Evolutionary conservation across 1,284 basidiomycete species (phyloP).

Genomic region (Trichosporon faecale): DNA sequence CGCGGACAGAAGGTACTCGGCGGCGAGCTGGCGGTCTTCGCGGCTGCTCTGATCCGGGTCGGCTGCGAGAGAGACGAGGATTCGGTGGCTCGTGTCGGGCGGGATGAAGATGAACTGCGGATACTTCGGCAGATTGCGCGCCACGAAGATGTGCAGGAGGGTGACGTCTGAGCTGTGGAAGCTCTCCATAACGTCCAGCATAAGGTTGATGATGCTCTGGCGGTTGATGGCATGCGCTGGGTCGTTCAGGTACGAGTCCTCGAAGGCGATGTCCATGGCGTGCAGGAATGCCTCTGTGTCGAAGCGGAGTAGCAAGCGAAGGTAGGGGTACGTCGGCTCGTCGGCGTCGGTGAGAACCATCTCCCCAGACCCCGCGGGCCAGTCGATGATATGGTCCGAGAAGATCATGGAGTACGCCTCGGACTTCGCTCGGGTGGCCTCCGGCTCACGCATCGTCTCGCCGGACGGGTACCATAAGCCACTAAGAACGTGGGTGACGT

Average conservation of each 20-base stretch:
- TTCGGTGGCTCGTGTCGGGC: constrained; percentile 65
- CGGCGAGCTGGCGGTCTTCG: constrained; percentile 91
- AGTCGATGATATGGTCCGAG: constrained; percentile 71
- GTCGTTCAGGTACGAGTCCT: constrained; percentile 86
- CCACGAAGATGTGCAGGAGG: constrained; percentile 91
- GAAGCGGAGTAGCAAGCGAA: constrained; percentile 76
- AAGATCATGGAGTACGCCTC: constrained; percentile 79
- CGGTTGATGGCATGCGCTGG: constrained; percentile 62
- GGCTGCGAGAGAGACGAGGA: constrained; percentile 72
- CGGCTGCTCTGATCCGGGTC: constrained; percentile 71
- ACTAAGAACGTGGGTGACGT: constrained; percentile 79
- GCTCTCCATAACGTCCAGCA: constrained; percentile 67
- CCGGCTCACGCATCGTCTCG: constrained; percentile 63
- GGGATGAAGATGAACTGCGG: constrained; percentile 77
- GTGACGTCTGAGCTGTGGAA: constrained; percentile 65
- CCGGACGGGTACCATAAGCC: constrained; percentile 85
- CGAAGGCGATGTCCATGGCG: constrained; percentile 88
- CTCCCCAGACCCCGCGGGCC: constrained; percentile 58
- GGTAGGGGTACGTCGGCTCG: constrained; percentile 84
- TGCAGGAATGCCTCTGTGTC: constrained; percentile 95
- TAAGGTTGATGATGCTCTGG: constrained; percentile 76
- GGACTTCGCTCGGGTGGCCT: constrained; percentile 65
- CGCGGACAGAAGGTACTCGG: constrained; percentile 88
- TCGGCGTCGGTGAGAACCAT: constrained; percentile 44
- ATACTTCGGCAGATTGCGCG: constrained; percentile 95